Evolutionary conservation across 257 asterid genomes (phyloP).

Genomic region (Lavandula angustifolia): DNA sequence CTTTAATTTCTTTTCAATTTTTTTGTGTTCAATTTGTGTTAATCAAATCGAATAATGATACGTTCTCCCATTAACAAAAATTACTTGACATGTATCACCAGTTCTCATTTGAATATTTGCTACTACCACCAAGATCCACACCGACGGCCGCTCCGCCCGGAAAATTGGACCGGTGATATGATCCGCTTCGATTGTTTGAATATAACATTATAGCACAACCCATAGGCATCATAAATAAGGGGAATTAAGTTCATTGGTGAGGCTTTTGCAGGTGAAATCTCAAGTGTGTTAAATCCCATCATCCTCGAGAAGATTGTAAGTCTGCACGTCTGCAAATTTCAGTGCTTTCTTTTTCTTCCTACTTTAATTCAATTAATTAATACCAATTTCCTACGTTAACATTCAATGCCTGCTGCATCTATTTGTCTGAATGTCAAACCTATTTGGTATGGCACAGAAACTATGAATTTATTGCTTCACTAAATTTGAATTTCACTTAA

Average conservation of each 20-base stretch:
- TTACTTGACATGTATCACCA: too few species aligned
- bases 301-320: too few species aligned
- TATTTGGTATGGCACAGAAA: constrained; percentile 12
- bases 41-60: too few species aligned
- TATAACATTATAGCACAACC: too few species aligned
- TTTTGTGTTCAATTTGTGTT: too few species aligned
- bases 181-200: too few species aligned
- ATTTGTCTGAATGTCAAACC: constrained; percentile 6
- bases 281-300: constrained; percentile 6
- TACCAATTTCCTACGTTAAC: not conserved
- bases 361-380: constrained; percentile 6
- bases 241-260: constrained; percentile 33
- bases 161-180: too few species aligned
- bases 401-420: constrained; percentile 18
- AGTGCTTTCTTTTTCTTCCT: not conserved
- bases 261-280: constrained; percentile 34
- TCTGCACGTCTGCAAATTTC: constrained; percentile 5
- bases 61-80: not conserved
- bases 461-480: constrained; percentile 24
- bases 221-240: not conserved
- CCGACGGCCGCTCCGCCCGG: too few species aligned
- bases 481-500: not conserved
- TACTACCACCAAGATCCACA: too few species aligned
- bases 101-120: too few species aligned
- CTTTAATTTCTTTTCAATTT: not conserved